A percentile compares a stretch with the other conserved stretches of the same genome.
Evolutionary conservation across 2,329 filamentous ascomycete species (phyloP).

Genomic region (Fusarium cyanostomum): DNA sequence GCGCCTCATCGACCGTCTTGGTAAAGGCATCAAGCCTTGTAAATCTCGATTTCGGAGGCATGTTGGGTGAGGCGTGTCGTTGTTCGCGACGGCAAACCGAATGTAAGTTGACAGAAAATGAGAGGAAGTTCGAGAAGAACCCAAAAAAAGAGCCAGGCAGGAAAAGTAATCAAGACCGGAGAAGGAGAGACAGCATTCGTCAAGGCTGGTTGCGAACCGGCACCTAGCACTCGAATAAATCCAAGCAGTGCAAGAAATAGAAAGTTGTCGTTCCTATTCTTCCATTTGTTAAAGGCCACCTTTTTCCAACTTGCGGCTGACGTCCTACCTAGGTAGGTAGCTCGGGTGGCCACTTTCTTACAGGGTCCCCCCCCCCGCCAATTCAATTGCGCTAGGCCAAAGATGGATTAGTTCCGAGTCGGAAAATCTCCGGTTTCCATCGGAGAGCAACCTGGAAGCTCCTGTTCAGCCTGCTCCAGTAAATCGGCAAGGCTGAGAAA

Average conservation of each 20-base stretch:
- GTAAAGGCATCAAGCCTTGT: conserved; percentile 98
- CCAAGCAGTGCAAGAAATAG: not conserved
- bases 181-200: conserved; percentile 36
- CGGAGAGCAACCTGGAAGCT: conserved; percentile 26
- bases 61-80: conserved; percentile 51
- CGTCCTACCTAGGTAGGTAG: conserved; percentile 25
- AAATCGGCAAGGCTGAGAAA: conserved; percentile 40
- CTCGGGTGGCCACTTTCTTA: conserved; percentile 13
- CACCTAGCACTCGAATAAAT: conserved; percentile 30
- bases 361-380: conserved; percentile 24
- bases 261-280: conserved; percentile 24
- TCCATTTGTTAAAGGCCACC: conserved; percentile 32
- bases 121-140: conserved; percentile 17
- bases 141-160: conserved; percentile 9
- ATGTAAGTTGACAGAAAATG: conserved; percentile 31
- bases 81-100: conserved; percentile 9
- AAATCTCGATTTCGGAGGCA: conserved; percentile 93
- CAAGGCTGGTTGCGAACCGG: conserved; percentile 21
- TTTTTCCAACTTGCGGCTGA: conserved; percentile 38
- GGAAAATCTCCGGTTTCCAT: conserved; percentile 8
- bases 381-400: conserved; percentile 18
- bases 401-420: conserved; percentile 12
- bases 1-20: conserved; percentile 98
- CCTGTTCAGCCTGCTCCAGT: conserved; percentile 32
- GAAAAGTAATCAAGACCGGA: conserved; percentile 13